Conservation (phyloP, 768 basidiomycete genomes). For the Mycena sanguinolenta region DNA sequence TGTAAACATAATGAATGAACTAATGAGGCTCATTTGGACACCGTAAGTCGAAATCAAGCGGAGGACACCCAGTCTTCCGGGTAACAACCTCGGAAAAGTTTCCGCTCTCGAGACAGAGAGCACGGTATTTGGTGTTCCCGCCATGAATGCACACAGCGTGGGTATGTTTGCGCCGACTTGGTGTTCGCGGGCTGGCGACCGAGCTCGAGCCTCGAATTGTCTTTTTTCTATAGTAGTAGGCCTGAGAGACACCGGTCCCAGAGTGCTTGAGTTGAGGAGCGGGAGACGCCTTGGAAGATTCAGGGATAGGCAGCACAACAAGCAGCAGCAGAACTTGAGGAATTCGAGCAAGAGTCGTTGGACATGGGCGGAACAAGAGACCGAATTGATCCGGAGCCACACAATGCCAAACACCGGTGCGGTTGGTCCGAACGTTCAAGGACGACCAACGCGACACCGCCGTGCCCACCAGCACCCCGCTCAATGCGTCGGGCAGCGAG, state of each 20-base stretch:
- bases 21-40: conserved; percentile 5
- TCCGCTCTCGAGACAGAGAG: conserved; percentile 94
- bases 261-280: conserved; percentile 98
- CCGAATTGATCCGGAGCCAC: too few relatives aligned
- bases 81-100: conserved; percentile 98
- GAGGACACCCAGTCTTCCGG: conserved; percentile 96
- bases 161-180: conserved; percentile 95
- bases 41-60: conserved; percentile 52
- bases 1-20: conserved; percentile 84
- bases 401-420: too few relatives aligned
- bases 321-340: conserved; percentile 48
- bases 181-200: conserved; percentile 98
- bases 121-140: conserved; percentile 95
- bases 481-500: too few relatives aligned
- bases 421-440: too few relatives aligned
- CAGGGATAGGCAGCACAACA: conserved; percentile 26
- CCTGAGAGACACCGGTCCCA: conserved; percentile 90
- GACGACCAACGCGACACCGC: too few relatives aligned
- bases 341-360: neutral
- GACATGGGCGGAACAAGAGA: too few relatives aligned
- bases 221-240: conserved; percentile 99
- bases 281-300: conserved; percentile 85
- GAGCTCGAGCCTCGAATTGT: conserved; percentile 99
- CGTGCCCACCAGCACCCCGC: too few relatives aligned
- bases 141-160: conserved; percentile 96